phyloP scores from a whole-genome alignment of 129 eudicot genomes.

The Mikania micrantha region DNA sequence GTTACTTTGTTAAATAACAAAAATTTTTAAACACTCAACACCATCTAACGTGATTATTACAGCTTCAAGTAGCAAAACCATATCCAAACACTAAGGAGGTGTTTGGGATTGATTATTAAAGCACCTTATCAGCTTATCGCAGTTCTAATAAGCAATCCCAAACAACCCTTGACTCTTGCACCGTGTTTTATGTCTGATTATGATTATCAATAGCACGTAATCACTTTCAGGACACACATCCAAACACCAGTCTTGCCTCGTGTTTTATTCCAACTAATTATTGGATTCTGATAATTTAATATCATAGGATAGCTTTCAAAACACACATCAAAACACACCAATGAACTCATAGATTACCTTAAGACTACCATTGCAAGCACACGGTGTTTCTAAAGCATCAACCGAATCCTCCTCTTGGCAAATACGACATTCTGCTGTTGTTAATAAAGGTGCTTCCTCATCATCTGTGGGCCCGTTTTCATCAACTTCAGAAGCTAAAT shows the following conservation, averaged over 20 bases:
- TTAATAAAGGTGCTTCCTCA: conserved; percentile 70
- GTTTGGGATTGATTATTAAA: background rate
- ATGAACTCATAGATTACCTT: conserved; percentile 40
- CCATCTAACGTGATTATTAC: background rate
- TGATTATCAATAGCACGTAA: background rate
- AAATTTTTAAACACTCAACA: background rate
- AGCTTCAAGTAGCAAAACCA: too few species aligned
- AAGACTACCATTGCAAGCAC: conserved; percentile 92
- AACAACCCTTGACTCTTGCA: background rate
- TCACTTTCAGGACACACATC: background rate
- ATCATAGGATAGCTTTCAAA: background rate
- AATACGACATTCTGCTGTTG: conserved; percentile 82
- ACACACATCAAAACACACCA: background rate
- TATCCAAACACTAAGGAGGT: background rate
- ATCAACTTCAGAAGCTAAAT: conserved; percentile 26
- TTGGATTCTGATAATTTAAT: background rate
- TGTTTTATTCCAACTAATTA: background rate
- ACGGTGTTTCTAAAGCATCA: conserved; percentile 64
- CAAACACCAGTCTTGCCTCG: background rate
- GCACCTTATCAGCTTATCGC: background rate
- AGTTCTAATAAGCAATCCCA: background rate
- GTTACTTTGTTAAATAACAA: background rate
- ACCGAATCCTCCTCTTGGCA: conserved; percentile 93
- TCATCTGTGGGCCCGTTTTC: conserved; percentile 39
- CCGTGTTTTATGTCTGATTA: background rate